Evolutionary conservation across 2,329 filamentous ascomycete genomes (phyloP), one percentile per base, ranked within the genome.

Genomic region (Ciborinia camelliae): DNA sequence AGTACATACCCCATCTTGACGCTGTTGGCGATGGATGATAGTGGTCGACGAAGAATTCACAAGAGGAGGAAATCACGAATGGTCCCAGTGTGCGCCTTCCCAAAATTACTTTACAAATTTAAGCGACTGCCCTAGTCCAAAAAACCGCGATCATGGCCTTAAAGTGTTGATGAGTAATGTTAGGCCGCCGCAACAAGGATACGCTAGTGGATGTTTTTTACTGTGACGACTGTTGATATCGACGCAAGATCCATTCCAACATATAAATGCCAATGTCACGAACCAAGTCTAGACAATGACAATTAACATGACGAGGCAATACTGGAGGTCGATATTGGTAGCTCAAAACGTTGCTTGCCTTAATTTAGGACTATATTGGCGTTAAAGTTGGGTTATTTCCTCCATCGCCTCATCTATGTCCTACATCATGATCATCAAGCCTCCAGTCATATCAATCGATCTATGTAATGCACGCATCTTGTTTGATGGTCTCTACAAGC

Each of bases 1-100:
- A 30, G 18, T 54, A 54, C 52, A 10, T 54, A 54, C 52, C 64
- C 60, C 60, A 54, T 59, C 53, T 64, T 59, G 54, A 64, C 62
- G 39, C 55, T 41, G 26, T 51, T 63, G 60, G 51, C 41, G 61
- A 63, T 57, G 51, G 41, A 18, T 54, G 26, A 30, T 48, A 48
- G n/a, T 63, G 58, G 61, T 62, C 60, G 52, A 39, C 52, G 20
- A n/a, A 30, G 32, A 23, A 62, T 45, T 26, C 54, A 54, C 60
- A 37, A 54, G 26, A 47, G 32, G 28, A 4, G 28, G 32, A 55
- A 48, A 54, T 54, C 39, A 39, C 41, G 41, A 63, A 63, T 62
- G 48, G 54, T 54, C 32, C 50, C 60, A 62, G 37, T 53, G 59
- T 62, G 59, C 50, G 43, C 45, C 45, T 53, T 39, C 41, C 60